phyloP scores from a whole-genome alignment of 768 basidiomycete genomes.

The Tylopilus vinaceipallidus region DNA sequence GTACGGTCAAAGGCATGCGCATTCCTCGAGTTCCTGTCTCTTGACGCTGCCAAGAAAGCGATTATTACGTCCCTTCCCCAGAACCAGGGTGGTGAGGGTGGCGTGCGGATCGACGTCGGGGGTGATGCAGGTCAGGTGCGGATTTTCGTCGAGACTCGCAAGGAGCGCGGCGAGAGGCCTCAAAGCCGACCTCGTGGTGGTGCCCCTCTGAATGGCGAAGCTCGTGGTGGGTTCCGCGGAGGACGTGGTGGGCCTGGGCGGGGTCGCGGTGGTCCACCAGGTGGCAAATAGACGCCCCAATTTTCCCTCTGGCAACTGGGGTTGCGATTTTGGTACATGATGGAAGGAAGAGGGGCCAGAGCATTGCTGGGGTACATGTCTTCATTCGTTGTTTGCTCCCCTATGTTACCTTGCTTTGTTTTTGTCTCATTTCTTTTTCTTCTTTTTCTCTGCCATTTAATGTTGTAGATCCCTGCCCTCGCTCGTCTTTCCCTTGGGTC shows the following conservation, averaged over 20 bases:
- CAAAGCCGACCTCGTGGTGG: constrained; percentile 61
- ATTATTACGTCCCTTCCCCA: constrained; percentile 70
- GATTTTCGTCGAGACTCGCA: constrained; percentile 84
- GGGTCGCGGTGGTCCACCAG: constrained; percentile 37
- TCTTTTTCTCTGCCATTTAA: constrained; percentile 3
- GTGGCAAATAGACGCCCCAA: constrained; percentile 20
- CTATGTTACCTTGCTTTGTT: constrained; percentile 16
- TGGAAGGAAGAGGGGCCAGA: constrained; percentile 1
- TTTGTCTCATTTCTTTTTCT: constrained; percentile 3
- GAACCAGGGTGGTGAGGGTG: constrained; percentile 82
- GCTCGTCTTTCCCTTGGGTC: constrained; percentile 12
- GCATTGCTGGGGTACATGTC: constrained; percentile 12
- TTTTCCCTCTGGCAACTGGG: background rate
- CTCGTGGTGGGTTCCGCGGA: constrained; percentile 46
- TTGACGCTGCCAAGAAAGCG: constrained; percentile 84
- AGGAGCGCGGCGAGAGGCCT: constrained; percentile 86
- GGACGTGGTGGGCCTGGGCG: constrained; percentile 45
- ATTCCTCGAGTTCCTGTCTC: constrained; percentile 81
- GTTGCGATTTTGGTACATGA: constrained; percentile 1
- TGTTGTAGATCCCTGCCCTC: constrained; percentile 15
- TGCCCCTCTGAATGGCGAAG: constrained; percentile 47
- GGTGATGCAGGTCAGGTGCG: constrained; percentile 50
- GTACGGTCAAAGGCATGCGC: constrained; percentile 88
- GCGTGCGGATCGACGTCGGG: constrained; percentile 72
- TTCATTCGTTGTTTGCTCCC: constrained; percentile 7